Base-by-base conservation (phyloP, 495 filamentous ascomycete genomes). In the Aspergillus biplanus region DNA sequence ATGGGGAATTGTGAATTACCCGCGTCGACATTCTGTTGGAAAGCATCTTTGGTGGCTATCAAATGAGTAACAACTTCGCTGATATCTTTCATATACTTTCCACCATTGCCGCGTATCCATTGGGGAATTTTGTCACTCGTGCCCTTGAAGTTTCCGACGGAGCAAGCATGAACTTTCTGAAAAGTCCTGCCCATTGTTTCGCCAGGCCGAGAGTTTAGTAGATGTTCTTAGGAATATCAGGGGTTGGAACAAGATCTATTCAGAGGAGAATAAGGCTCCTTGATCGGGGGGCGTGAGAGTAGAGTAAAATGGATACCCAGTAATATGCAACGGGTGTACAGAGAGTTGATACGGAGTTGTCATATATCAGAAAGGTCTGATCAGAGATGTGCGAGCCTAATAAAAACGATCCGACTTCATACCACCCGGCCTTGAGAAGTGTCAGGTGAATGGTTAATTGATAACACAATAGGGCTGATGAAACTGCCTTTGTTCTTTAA, bases 41-140 rank as follows among this genome's bases (percentile, higher is more conserved):
- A 89, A 3, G 83, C 76, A 33, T 83, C 77, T 52, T 83, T 79
- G 1, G 78, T 78, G 18, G 79, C 79, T 33, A 91, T 79, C 1
- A 91, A 73, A 71, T 91, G 89, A 0, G 88, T 90, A 0, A 83
- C 79, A 4, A 71, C 59, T 0, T 73, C 58, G 48, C 67, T 71
- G 33, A 89, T 66, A 0, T 74, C 71, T 15, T 67, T 56, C 0
- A 77, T 67, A 61, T 78, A 83, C 5, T 57, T 65, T 0, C 87
- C 88, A 0, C 85, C 85, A 61, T 87, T 78, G 5, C 59, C 56
- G 13, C 73, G 70, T 15, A 89, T 74, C 88, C 88, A 90, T 33
- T 74, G 69, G 0, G 73, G 73, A 13, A 90, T 78, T 15, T 84
- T 77, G 6, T 78, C 72, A 2, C 72, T 66, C 13, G 66, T 56